Evolutionary conservation across 345 rosid species (phyloP), one percentile per base, ranked within the genome.

Genomic region (Rhodamnia argentea): DNA sequence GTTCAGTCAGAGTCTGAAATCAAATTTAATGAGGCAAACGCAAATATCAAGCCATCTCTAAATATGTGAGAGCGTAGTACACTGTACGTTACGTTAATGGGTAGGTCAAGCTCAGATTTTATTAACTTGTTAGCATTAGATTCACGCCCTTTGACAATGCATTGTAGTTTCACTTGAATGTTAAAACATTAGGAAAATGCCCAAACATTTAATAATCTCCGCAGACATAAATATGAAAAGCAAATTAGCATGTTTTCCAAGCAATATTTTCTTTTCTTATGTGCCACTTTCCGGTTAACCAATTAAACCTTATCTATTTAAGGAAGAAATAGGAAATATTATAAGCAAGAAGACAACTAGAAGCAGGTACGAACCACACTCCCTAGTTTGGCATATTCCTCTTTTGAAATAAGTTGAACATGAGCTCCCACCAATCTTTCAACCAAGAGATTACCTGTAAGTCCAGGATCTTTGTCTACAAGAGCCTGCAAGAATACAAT

Each of bases 351-450:
- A 83, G 44, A 83, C 44, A 26, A 83, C 40, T 9, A 82, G 29
- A 62, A 86, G 50, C 88, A 82, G 40, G 87, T 26, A 92, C 93
- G 87, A 85, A 97, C 99, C 96, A 88, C 92, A 86, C 98, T 93
- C 84, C 98, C 98, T 89, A 94, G 92, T 88, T 91, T 88, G 8
- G 94, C 91, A 89, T 95, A 97, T 89, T 96, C 98, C 92, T 97
- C 99, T 87, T 94, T 95, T 6, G 98, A 96, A 83, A 97, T 94
- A 42, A 97, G 95, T 82, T 94, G 94, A 88, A 95, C 87, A 84
- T 94, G 93, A 90, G 99, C 96, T 89, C 98, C 99, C 87, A 92
- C 93, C 62, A 96, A 91, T 86, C 98, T 95, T 88, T 96, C 98
- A 5, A 96, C 98, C 59, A 97, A 87, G 18, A 97, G 52, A 51